Evolutionary conservation across 2,329 filamentous ascomycete genomes (phyloP), one percentile per base, ranked within the genome.

Genomic region (Chaetothyriales sp.): DNA sequence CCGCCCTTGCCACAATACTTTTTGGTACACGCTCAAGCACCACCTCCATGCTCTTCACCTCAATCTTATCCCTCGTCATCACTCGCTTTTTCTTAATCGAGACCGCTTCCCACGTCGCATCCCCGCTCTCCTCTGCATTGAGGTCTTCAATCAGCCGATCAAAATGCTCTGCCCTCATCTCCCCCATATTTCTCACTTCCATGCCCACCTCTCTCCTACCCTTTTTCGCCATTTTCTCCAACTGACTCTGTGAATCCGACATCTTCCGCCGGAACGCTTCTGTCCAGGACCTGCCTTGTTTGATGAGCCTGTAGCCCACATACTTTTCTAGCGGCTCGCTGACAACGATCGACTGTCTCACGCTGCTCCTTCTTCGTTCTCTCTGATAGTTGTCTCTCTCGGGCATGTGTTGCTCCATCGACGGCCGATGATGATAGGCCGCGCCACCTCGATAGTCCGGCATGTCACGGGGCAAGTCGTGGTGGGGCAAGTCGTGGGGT

Each of bases 21-120:
- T 40, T 40, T 15, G 33, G 33, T 15, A 15, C 33, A 40, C 54
- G 44, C n/a, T 49, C 52, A 9, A 58, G 51, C 18, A 58, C 56
- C n/a, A 58, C 45, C 20, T 58, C 56, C 56, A 58, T 58, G 15
- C 55, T 54, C 4, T 54, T 54, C 1, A 58, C 54, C 44, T 53
- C 50, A 44, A 54, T 44, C 4, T 47, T 46, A 15, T 37, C 46
- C 15, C 49, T 51, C 10, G 43, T 56, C n/a, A 50, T 46, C 9
- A 53, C 29, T 43, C 44, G 54, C 33, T 52, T 55, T 4, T 52
- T 43, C 45, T 54, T 58, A 40, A 58, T 56, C 15, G 53, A 55
- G n/a, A 50, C 56, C 9, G 55, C 54, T 45, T 56, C 51, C 52
- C 54, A 58, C 18, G 19, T 47, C 13, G 51, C 47, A 46, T 53